phyloP scores from a whole-genome alignment of 306 rosid species.

The Inga laurina region DNA sequence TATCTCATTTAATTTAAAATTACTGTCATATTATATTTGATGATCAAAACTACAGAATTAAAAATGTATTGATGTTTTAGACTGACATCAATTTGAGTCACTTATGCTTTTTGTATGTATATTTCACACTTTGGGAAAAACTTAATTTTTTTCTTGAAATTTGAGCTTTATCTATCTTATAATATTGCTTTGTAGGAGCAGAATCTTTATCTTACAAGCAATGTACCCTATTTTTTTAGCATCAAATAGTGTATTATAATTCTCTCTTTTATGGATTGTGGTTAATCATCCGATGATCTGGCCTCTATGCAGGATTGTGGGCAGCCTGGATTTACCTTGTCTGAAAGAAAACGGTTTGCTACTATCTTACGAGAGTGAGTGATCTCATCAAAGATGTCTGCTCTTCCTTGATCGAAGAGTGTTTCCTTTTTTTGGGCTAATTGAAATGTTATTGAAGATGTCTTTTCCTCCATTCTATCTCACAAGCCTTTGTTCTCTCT shows the following conservation, averaged over 20 bases:
- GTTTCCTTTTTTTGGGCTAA: not conserved
- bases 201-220: not conserved
- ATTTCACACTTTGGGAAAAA: not conserved
- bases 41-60: not conserved
- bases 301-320: conserved; percentile 76
- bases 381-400: conserved; percentile 18
- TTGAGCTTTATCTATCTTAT: not conserved
- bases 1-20: conserved; percentile 18
- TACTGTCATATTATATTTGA: not conserved
- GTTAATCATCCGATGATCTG: conserved; percentile 24
- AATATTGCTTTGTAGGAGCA: not conserved
- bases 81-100: not conserved
- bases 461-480: not conserved
- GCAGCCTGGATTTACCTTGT: conserved; percentile 93
- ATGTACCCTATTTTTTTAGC: not conserved
- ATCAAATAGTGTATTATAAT: conserved; percentile 5
- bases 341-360: conserved; percentile 86
- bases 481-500: not conserved
- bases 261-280: conserved; percentile 4
- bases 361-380: conserved; percentile 82
- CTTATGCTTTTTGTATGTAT: conserved; percentile 18
- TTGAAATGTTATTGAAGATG: not conserved
- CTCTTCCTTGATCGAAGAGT: not conserved
- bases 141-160: not conserved
- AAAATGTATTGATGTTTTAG: not conserved